These are phyloP conservation scores for Grosmannia huntii DNA, from an alignment of 2,329 filamentous ascomycete species.

Conservation along the genomic window DNA sequence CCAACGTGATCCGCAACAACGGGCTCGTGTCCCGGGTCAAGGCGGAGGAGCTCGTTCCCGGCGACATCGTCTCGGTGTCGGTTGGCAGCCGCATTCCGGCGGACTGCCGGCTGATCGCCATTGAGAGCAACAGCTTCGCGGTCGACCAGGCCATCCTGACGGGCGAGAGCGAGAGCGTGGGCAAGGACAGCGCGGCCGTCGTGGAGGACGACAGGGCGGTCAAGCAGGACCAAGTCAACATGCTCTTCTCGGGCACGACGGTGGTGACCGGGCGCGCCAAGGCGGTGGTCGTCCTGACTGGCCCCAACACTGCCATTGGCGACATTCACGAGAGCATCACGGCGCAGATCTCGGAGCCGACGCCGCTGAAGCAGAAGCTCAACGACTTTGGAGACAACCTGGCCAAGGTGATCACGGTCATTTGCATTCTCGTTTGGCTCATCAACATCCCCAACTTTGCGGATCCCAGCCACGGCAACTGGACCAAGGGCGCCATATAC, in stretches of 20 bases:
- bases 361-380: conserved; percentile 94
- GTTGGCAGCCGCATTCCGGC: conserved; percentile 91
- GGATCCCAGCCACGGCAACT: conserved; percentile 83
- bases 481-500: conserved; percentile 96
- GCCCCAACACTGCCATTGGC: conserved; percentile 83
- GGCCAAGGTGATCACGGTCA: conserved; percentile 95
- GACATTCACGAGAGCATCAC: conserved; percentile 99
- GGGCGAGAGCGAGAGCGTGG: conserved; percentile 92
- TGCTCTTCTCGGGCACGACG: conserved; percentile 96
- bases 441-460: conserved; percentile 98
- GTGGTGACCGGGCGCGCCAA: conserved; percentile 89
- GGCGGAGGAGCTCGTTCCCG: conserved; percentile 93
- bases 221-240: conserved; percentile 95
- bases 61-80: conserved; percentile 76
- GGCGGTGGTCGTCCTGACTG: conserved; percentile 82
- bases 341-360: conserved; percentile 93
- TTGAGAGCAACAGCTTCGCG: conserved; percentile 94
- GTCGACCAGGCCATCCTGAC: conserved; percentile 96
- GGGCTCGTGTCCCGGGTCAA: conserved; percentile 72
- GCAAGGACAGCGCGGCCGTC: conserved; percentile 58
- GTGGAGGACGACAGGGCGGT: conserved; percentile 74
- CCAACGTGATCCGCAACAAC: conserved; percentile 74
- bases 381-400: conserved; percentile 95
- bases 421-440: conserved; percentile 92
- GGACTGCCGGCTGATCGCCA: conserved; percentile 77